Evolutionary conservation across 2,329 filamentous ascomycete species (phyloP).

Genomic region (Hysterium pulicare): DNA sequence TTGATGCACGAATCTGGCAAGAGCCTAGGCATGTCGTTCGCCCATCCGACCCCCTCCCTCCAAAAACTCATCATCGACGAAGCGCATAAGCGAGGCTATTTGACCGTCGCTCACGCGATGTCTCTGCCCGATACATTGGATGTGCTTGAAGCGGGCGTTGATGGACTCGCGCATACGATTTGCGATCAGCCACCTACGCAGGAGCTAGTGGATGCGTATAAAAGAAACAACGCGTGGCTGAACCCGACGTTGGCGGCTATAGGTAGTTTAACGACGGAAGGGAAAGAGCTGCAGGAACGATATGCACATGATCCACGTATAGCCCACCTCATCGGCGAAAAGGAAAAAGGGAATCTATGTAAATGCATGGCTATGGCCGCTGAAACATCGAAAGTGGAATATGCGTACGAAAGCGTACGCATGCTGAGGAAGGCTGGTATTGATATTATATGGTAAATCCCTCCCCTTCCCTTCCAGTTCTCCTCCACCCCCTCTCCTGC

Average conservation of each 20-base stretch:
- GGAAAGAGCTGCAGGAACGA: constrained; percentile 34
- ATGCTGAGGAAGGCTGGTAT: constrained; percentile 39
- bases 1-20: constrained; percentile 50
- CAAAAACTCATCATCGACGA: constrained; percentile 45
- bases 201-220: constrained; percentile 42
- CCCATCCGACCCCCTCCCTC: constrained; percentile 42
- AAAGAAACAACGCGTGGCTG: constrained; percentile 40
- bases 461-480: constrained; percentile 4
- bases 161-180: constrained; percentile 46
- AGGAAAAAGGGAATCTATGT: constrained; percentile 36
- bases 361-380: constrained; percentile 40
- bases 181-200: constrained; percentile 38
- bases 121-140: constrained; percentile 41
- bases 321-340: constrained; percentile 30
- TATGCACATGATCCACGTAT: constrained; percentile 42
- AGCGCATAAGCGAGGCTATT: constrained; percentile 34
- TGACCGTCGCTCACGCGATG: constrained; percentile 41
- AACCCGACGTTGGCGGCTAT: constrained; percentile 43
- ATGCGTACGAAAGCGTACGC: constrained; percentile 43
- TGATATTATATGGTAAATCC: constrained; percentile 39
- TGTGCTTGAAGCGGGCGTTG: constrained; percentile 40
- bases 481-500: background rate
- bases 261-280: constrained; percentile 41
- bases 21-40: constrained; percentile 35
- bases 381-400: constrained; percentile 30